These are phyloP conservation scores for Samsoniella hepiali DNA, from an alignment of 2,329 filamentous ascomycete genomes.

Conservation along the genomic window DNA sequence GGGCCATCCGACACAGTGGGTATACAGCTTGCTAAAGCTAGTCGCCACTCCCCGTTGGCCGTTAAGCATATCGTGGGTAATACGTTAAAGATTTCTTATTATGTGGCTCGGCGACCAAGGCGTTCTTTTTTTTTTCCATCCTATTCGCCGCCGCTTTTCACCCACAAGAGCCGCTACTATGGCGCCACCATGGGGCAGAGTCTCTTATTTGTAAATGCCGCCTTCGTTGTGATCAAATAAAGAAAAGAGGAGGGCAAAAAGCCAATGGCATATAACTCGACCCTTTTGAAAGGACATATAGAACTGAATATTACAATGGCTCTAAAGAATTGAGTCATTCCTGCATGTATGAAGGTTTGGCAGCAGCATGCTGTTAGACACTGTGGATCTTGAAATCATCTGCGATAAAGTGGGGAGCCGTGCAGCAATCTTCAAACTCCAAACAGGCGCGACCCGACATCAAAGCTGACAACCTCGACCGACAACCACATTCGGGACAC, in stretches of 20 bases:
- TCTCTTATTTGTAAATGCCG: too few relatives aligned
- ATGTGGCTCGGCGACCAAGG: too few relatives aligned
- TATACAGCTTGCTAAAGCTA: neutral
- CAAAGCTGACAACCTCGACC: neutral
- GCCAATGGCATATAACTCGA: too few relatives aligned
- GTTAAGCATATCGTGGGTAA: neutral
- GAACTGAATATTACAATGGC: neutral
- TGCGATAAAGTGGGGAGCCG: too few relatives aligned
- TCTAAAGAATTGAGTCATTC: neutral
- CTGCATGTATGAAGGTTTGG: neutral
- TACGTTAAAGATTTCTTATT: neutral
- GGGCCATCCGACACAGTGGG: constrained; percentile 8
- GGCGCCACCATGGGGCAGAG: too few relatives aligned
- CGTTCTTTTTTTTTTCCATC: too few relatives aligned
- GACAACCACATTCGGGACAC: neutral
- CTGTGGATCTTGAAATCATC: neutral
- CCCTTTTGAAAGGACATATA: too few relatives aligned
- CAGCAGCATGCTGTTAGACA: neutral
- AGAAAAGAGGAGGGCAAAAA: too few relatives aligned
- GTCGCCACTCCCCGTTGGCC: neutral
- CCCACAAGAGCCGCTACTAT: too few relatives aligned
- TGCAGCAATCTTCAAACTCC: neutral
- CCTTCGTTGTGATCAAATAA: too few relatives aligned
- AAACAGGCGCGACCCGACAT: neutral
- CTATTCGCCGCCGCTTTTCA: too few relatives aligned